phyloP scores from a whole-genome alignment of 2,329 filamentous ascomycete species.

The Daldinia sp. region DNA sequence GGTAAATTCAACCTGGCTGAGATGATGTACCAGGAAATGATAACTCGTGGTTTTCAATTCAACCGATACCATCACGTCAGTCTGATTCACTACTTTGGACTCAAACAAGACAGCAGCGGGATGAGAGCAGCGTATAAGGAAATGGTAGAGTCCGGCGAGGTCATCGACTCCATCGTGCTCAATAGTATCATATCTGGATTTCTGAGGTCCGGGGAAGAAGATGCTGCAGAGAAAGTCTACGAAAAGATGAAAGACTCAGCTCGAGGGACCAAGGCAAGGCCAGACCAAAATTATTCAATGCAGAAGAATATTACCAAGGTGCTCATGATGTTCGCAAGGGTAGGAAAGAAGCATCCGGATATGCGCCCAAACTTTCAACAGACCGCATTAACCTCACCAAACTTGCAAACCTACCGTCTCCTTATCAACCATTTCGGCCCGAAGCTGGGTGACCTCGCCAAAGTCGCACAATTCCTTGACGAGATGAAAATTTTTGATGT shows the following conservation, averaged over 20 bases:
- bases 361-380: constrained; percentile 66
- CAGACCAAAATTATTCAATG: constrained; percentile 56
- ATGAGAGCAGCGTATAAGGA: constrained; percentile 81
- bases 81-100: constrained; percentile 83
- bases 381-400: constrained; percentile 71
- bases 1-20: constrained; percentile 86
- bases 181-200: constrained; percentile 87
- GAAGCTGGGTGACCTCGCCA: constrained; percentile 73
- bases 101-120: constrained; percentile 75
- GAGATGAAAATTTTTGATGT: constrained; percentile 80
- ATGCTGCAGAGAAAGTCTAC: constrained; percentile 82
- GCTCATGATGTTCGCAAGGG: constrained; percentile 64
- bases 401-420: constrained; percentile 81
- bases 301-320: constrained; percentile 61
- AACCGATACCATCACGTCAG: constrained; percentile 84
- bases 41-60: constrained; percentile 69
- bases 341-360: constrained; percentile 63
- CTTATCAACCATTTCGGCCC: constrained; percentile 78
- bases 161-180: constrained; percentile 86
- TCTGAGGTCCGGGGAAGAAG: constrained; percentile 76
- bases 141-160: constrained; percentile 84
- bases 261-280: constrained; percentile 49
- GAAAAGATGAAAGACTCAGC: constrained; percentile 78
- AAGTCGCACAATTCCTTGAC: constrained; percentile 74
- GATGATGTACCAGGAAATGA: constrained; percentile 85